Evolutionary conservation across 2,329 filamentous ascomycete species (phyloP).

Genomic region (Colletotrichum sp.): DNA sequence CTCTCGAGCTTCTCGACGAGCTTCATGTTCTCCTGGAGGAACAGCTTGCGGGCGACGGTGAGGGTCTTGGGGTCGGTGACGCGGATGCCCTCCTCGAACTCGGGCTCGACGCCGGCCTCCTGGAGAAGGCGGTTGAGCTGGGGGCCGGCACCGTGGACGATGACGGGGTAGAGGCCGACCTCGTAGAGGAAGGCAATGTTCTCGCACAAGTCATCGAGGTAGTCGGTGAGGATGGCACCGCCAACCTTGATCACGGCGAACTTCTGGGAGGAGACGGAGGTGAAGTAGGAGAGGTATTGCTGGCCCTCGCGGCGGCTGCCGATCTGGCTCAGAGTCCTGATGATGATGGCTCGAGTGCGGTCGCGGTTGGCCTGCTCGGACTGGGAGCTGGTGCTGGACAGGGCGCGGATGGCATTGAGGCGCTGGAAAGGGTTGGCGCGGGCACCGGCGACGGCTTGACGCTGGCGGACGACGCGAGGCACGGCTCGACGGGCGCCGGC

Average conservation of each 20-base stretch:
- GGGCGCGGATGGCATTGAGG: constrained; percentile 28
- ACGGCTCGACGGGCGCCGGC: constrained; percentile 47
- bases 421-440: constrained; percentile 25
- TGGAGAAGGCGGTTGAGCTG: constrained; percentile 93
- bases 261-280: constrained; percentile 92
- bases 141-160: constrained; percentile 93
- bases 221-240: constrained; percentile 92
- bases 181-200: constrained; percentile 92
- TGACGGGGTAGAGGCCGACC: constrained; percentile 92
- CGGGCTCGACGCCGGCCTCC: constrained; percentile 89
- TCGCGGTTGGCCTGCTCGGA: constrained; percentile 48
- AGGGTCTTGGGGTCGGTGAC: constrained; percentile 96
- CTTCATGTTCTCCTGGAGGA: constrained; percentile 94
- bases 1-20: constrained; percentile 88
- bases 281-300: constrained; percentile 97
- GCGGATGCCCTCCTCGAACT: constrained; percentile 95
- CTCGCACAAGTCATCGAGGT: constrained; percentile 88
- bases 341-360: constrained; percentile 79
- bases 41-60: constrained; percentile 87
- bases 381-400: constrained; percentile 36
- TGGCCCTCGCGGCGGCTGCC: constrained; percentile 95
- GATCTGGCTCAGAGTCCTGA: constrained; percentile 92
- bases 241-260: constrained; percentile 99
- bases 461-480: constrained; percentile 31
- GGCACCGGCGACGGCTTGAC: constrained; percentile 23